Percentiles rank a stretch among this genome's conserved stretches.
Conservation (phyloP, 164 flowering plant species). For the Magnolia sinica region DNA sequence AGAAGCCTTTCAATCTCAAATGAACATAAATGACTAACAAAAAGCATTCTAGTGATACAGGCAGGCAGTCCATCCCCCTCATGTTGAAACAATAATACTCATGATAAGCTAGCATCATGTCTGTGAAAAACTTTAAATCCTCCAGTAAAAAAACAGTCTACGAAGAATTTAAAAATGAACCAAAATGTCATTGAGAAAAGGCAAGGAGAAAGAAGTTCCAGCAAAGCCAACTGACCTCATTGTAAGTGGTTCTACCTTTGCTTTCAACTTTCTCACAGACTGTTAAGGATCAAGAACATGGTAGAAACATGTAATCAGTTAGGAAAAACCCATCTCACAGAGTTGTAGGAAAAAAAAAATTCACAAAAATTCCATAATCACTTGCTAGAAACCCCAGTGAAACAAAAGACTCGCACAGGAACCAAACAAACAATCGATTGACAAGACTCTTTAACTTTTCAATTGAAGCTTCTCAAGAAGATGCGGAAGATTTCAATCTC, state of each 20-base stretch:
- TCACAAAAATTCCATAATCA: not conserved
- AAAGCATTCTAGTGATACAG: too few relatives aligned
- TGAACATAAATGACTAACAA: not conserved
- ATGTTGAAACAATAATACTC: too few relatives aligned
- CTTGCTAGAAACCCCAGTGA: not conserved
- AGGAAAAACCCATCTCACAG: not conserved
- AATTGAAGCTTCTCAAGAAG: not conserved
- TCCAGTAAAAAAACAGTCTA: too few relatives aligned
- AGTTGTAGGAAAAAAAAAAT: not conserved
- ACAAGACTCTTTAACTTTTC: not conserved
- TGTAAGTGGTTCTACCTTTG: slow-evolving; percentile 83
- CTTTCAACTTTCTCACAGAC: slow-evolving; percentile 87
- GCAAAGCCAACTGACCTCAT: slow-evolving; percentile 57
- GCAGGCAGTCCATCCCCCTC: too few relatives aligned
- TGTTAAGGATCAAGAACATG: slow-evolving; percentile 25
- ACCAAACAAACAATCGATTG: not conserved
- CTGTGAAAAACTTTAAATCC: too few relatives aligned
- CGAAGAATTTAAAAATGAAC: too few relatives aligned
- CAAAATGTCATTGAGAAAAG: not conserved
- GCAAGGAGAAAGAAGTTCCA: slow-evolving; percentile 2
- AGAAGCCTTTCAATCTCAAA: not conserved
- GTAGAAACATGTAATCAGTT: slow-evolving; percentile 15
- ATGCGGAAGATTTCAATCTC: not conserved
- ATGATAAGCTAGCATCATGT: too few relatives aligned
- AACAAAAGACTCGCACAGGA: not conserved